Evolutionary conservation across 2,329 filamentous ascomycete genomes (phyloP), one percentile per base, ranked within the genome.

Genomic region (Claviceps capensis): DNA sequence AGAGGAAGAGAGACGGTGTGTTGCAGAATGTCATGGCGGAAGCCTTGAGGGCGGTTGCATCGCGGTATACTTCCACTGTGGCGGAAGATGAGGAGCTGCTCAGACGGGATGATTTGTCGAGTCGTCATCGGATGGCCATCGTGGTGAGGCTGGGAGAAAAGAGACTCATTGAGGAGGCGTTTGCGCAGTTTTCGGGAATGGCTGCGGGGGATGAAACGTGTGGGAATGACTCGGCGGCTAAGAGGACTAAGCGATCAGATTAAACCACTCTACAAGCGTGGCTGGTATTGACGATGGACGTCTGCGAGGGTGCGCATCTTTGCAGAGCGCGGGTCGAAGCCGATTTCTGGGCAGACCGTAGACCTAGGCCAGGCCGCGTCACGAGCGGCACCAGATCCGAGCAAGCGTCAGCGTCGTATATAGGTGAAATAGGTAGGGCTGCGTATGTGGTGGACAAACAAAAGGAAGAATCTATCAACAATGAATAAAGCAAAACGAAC

Each of bases 81-180:
- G 59, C 60, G 0, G 63, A 73, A 41, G 73, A 76, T 50, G 61
- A 67, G 48, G 52, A 60, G n/a, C 56, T 74, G 0, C 60, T 75
- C 19, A 54, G 60, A 11, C 53, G 52, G 2, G 54, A 58, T 5
- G 57, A 57, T 14, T 52, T 72, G 6, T 55, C 56, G 3, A 59
- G 67, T 34, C 68, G 75, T 48, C 64, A 65, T 14, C 70, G 67
- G 44, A 85, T 86, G 81, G 86, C 86, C 0, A 61, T 82, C 22
- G 69, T 77, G 49, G 83, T 89, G 38, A 77, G 86, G 54, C 67
- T 82, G 2, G 86, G 86, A 14, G 86, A 91, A 67, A 88, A 88
- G 64, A 73, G 75, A 58, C 70, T 90, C 5, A 62, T 89, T 23
- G 67, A 72, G 52, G 73, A 80, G 60, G 72, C 81, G 1, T 71